Evolutionary conservation across 2,329 filamentous ascomycete species (phyloP).

Genomic region (Colletotrichum sublineola): DNA sequence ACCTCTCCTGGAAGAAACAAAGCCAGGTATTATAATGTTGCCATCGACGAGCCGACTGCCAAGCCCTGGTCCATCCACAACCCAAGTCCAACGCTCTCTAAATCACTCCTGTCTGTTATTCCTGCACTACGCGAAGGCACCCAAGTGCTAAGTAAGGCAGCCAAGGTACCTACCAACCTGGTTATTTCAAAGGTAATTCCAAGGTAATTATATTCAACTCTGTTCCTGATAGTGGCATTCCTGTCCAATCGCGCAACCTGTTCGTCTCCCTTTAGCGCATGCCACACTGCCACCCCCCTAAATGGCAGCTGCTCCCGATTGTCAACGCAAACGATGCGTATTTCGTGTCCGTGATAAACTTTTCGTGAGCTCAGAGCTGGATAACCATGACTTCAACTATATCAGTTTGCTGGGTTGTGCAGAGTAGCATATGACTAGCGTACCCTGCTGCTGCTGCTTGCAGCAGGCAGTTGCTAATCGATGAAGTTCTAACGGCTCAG

Average conservation of each 20-base stretch:
- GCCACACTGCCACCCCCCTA: neutral
- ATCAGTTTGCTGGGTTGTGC: slow-evolving; percentile 11
- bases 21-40: neutral
- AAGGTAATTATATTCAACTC: slow-evolving; percentile 11
- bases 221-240: slow-evolving; percentile 11
- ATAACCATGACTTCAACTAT: slow-evolving; percentile 40
- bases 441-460: neutral
- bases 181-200: neutral
- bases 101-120: slow-evolving; percentile 5
- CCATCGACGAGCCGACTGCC: neutral
- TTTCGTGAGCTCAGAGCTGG: neutral
- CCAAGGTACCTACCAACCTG: too few relatives aligned
- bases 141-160: too few relatives aligned
- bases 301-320: slow-evolving; percentile 1
- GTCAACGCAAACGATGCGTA: neutral
- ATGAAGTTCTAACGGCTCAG: neutral
- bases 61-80: neutral
- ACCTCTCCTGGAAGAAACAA: neutral
- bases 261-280: neutral
- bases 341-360: neutral
- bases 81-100: neutral
- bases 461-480: neutral
- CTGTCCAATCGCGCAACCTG: slow-evolving; percentile 20
- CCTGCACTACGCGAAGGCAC: too few relatives aligned
- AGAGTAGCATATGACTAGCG: neutral